These are phyloP conservation scores for Talaromyces sp. DNA, from an alignment of 2,329 filamentous ascomycete genomes.

Conservation along the genomic window DNA sequence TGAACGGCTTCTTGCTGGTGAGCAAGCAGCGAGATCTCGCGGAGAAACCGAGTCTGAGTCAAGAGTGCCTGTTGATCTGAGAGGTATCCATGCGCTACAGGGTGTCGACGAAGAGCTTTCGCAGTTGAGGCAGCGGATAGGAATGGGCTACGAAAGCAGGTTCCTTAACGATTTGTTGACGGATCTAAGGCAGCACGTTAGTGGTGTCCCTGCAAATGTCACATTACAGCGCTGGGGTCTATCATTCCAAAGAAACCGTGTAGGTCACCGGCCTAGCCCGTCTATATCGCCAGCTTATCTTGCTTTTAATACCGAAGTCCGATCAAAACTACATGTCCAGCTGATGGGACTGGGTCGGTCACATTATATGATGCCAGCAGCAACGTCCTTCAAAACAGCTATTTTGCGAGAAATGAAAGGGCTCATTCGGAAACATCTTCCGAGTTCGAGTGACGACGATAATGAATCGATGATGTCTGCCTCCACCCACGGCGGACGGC, in stretches of 20 bases:
- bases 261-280: constrained; percentile 59
- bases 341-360: constrained; percentile 76
- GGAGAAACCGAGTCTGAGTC: constrained; percentile 23
- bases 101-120: constrained; percentile 72
- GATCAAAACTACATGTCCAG: constrained; percentile 62
- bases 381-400: constrained; percentile 76
- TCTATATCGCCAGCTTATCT: constrained; percentile 75
- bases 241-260: constrained; percentile 66
- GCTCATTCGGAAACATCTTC: constrained; percentile 76
- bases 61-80: constrained; percentile 59
- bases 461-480: constrained; percentile 81
- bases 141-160: constrained; percentile 75
- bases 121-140: constrained; percentile 71
- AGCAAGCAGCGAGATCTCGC: constrained; percentile 39
- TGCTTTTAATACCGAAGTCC: constrained; percentile 62
- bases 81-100: constrained; percentile 70
- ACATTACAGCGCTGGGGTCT: constrained; percentile 81
- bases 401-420: constrained; percentile 80
- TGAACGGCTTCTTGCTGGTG: constrained; percentile 74
- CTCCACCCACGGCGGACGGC: constrained; percentile 67
- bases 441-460: constrained; percentile 91
- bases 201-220: constrained; percentile 62
- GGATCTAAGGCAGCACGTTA: constrained; percentile 75
- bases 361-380: constrained; percentile 71
- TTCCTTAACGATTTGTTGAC: constrained; percentile 72